Evolutionary conservation across 2,329 filamentous ascomycete genomes (phyloP).

Genomic region (Aspergillus sclerotialis): DNA sequence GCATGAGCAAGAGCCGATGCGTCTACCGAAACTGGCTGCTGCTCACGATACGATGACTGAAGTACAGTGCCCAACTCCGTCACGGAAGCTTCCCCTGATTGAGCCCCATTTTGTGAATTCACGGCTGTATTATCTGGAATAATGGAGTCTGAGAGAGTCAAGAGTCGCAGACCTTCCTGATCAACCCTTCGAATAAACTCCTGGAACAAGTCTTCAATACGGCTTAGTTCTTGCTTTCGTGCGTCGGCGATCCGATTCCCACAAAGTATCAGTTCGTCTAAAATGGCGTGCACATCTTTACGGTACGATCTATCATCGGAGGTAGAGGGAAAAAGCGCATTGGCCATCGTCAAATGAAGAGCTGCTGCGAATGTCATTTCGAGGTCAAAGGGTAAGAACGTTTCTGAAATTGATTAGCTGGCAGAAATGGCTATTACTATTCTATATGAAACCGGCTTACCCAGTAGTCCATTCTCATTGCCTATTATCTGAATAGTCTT

Average conservation of each 20-base stretch:
- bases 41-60: not conserved
- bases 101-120: not conserved
- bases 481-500: slow-evolving; percentile 35
- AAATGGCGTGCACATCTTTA: slow-evolving; percentile 17
- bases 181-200: slow-evolving; percentile 20
- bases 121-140: not conserved
- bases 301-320: slow-evolving; percentile 16
- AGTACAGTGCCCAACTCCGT: not conserved
- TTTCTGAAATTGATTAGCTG: slow-evolving; percentile 16
- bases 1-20: slow-evolving; percentile 12
- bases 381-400: slow-evolving; percentile 33
- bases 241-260: slow-evolving; percentile 27
- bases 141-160: slow-evolving; percentile 10
- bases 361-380: slow-evolving; percentile 33
- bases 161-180: slow-evolving; percentile 18
- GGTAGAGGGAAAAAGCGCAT: slow-evolving; percentile 26
- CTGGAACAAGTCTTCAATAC: slow-evolving; percentile 19
- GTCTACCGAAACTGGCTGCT: slow-evolving; percentile 1
- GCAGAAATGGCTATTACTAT: not conserved
- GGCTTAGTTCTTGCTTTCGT: slow-evolving; percentile 22
- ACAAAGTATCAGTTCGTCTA: slow-evolving; percentile 27
- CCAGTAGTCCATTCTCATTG: slow-evolving; percentile 28
- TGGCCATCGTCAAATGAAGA: slow-evolving; percentile 32
- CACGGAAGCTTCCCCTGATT: not conserved
- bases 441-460: slow-evolving; percentile 15